These are phyloP conservation scores for Phytophthora rubi DNA, from an alignment of 352 stramenopile genomes.

Conservation along the genomic window DNA sequence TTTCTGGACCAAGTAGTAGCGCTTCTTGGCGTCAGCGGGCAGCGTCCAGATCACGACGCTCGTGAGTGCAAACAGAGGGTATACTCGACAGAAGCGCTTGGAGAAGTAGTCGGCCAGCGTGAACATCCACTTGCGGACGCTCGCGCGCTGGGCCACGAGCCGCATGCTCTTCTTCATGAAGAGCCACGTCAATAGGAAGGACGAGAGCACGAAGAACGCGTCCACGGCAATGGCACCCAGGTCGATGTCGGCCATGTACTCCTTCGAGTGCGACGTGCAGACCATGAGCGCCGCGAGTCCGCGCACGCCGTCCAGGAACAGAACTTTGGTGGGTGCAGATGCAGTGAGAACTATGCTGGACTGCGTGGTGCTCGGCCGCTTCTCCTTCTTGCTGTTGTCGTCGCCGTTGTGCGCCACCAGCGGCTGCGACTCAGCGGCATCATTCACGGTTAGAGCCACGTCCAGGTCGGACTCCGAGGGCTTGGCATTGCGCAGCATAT, in stretches of 20 bases:
- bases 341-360: background rate
- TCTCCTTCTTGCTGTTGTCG: conserved; percentile 11
- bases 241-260: conserved; percentile 38
- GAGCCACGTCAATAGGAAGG: conserved; percentile 49
- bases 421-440: background rate
- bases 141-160: conserved; percentile 30
- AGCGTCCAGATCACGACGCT: conserved; percentile 37
- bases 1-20: conserved; percentile 42
- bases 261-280: conserved; percentile 35
- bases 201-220: conserved; percentile 55
- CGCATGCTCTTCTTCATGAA: conserved; percentile 43
- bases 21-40: conserved; percentile 28
- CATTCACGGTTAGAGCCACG: conserved; percentile 7
- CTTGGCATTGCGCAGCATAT: conserved; percentile 26
- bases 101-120: conserved; percentile 50
- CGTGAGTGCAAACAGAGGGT: conserved; percentile 54
- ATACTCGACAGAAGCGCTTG: conserved; percentile 61
- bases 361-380: background rate
- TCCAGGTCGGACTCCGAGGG: conserved; percentile 12
- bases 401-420: background rate
- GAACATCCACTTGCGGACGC: conserved; percentile 26
- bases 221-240: conserved; percentile 43
- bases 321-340: conserved; percentile 20
- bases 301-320: conserved; percentile 50
- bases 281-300: conserved; percentile 49